Evolutionary conservation across 2,329 filamentous ascomycete genomes (phyloP).

Genomic region (Hypocrella siamensis): DNA sequence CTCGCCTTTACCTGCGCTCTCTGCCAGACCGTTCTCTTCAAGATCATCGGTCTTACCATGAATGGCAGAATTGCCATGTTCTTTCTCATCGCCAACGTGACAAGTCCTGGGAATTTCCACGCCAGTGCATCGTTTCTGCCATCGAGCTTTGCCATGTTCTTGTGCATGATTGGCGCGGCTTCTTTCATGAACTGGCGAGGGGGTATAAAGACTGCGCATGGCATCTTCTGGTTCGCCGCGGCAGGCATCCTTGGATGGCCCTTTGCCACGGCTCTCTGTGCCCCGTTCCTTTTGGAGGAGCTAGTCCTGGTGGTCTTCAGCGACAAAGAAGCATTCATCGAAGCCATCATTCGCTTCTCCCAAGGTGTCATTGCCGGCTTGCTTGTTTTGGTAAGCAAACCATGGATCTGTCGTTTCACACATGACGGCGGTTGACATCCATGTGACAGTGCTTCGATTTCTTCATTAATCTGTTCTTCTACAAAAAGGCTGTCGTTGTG

Average conservation of each 20-base stretch:
- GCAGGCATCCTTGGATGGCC: constrained; percentile 87
- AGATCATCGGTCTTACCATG: constrained; percentile 58
- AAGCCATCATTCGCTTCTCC: constrained; percentile 43
- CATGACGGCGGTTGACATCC: not conserved
- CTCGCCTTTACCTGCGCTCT: constrained; percentile 65
- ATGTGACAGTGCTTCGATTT: constrained; percentile 47
- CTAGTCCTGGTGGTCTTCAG: constrained; percentile 38
- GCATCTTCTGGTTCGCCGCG: constrained; percentile 80
- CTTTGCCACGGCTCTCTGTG: constrained; percentile 68
- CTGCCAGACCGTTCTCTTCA: constrained; percentile 70
- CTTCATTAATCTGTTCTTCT: constrained; percentile 68
- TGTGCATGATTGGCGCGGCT: constrained; percentile 67
- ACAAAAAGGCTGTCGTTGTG: constrained; percentile 60
- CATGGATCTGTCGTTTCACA: not conserved
- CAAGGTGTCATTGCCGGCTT: constrained; percentile 53
- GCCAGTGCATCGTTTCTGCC: constrained; percentile 76
- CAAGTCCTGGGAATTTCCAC: constrained; percentile 87
- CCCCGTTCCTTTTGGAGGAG: constrained; percentile 73
- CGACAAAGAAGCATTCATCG: constrained; percentile 41
- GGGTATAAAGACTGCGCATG: constrained; percentile 63
- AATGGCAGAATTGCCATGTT: constrained; percentile 74
- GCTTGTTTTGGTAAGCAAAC: constrained; percentile 51
- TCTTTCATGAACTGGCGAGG: constrained; percentile 84
- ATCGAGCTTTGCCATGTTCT: constrained; percentile 95
- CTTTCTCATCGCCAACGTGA: constrained; percentile 61